Conservation (phyloP, 192 early-diverging fungal species). For the Cetraspora pellucida region DNA sequence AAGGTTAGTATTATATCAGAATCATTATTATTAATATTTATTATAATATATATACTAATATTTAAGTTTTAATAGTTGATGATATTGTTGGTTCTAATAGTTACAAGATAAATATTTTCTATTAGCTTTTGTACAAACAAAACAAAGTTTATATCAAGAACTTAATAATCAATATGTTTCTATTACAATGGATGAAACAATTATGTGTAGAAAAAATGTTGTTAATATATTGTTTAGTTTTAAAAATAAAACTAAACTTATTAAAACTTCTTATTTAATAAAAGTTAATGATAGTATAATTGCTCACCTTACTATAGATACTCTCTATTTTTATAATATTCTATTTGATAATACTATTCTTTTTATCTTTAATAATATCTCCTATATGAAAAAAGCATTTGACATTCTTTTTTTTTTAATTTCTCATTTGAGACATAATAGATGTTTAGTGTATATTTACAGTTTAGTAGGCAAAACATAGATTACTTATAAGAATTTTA, state of each 20-base stretch:
- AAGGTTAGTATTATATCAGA: background rate
- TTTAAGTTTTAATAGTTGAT: background rate
- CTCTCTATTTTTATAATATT: background rate
- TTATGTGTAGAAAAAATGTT: background rate
- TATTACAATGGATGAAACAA: constrained; percentile 14
- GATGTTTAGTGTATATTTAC: background rate
- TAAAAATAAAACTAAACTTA: background rate
- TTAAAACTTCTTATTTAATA: background rate
- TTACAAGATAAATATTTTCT: background rate
- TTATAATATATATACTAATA: background rate
- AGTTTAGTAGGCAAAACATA: background rate
- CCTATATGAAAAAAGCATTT: background rate
- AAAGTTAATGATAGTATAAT: constrained; percentile 1
- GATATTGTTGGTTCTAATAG: background rate
- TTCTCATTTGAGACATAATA: background rate
- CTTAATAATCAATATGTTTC: background rate
- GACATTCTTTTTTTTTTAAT: constrained; percentile 1
- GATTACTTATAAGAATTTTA: background rate
- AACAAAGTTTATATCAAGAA: background rate
- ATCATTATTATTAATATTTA: no score
- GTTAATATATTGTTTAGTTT: constrained; percentile 10
- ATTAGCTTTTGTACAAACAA: background rate
- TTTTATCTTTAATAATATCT: constrained; percentile 8
- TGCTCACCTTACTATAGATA: background rate
- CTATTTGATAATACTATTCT: background rate